These are phyloP conservation scores for Hypoxylon sp. DNA, from an alignment of 2,329 filamentous ascomycete genomes.

Conservation along the genomic window DNA sequence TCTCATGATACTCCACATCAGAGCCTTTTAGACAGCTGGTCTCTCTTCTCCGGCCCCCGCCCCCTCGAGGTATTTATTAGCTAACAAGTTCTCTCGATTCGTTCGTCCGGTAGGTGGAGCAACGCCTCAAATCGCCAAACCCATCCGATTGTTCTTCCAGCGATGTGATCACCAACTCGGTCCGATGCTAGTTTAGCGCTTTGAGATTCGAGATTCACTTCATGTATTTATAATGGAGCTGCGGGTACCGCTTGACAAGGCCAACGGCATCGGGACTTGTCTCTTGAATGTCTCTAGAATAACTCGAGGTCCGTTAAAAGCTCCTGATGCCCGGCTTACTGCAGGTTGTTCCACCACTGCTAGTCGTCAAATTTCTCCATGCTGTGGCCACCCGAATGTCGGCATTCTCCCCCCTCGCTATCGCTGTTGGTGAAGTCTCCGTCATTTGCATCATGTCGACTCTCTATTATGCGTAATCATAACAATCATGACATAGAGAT, in stretches of 20 bases:
- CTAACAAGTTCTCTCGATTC: constrained; percentile 28
- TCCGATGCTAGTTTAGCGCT: constrained; percentile 33
- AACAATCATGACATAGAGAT: constrained; percentile 5
- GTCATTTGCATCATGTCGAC: constrained; percentile 27
- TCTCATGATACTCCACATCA: constrained; percentile 21
- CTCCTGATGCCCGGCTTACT: constrained; percentile 16
- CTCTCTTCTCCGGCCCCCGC: constrained; percentile 16
- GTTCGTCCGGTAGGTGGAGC: constrained; percentile 22
- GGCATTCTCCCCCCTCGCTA: constrained; percentile 26
- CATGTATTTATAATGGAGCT: constrained; percentile 11
- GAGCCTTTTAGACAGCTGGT: constrained; percentile 29
- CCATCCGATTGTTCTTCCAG: constrained; percentile 20
- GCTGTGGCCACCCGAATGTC: constrained; percentile 36
- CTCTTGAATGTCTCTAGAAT: constrained; percentile 1
- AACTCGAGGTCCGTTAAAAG: constrained; percentile 16
- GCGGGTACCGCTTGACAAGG: constrained; percentile 21
- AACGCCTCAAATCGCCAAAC: constrained; percentile 11
- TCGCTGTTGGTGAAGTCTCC: constrained; percentile 17
- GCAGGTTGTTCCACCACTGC: constrained; percentile 33
- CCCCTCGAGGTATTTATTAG: constrained; percentile 31
- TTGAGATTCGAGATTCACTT: constrained; percentile 22
- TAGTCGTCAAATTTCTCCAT: constrained; percentile 36
- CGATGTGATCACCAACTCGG: constrained; percentile 23
- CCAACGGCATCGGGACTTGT: constrained; percentile 23
- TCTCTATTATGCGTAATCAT: constrained; percentile 13